phyloP scores from a whole-genome alignment of 1,284 basidiomycete genomes.

The Caloboletus inedulis region DNA sequence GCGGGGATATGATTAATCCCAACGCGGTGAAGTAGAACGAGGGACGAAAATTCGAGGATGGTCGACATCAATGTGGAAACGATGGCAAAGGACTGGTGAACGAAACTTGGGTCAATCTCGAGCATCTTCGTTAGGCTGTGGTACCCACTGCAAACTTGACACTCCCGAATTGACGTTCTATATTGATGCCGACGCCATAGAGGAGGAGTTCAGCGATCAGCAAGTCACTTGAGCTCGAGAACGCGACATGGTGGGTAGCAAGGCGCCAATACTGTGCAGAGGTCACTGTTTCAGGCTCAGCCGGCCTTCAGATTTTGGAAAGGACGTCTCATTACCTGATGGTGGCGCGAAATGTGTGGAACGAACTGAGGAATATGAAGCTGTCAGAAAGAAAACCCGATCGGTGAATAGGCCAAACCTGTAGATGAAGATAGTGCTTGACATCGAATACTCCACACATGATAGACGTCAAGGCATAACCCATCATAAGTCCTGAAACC shows the following conservation, averaged over 20 bases:
- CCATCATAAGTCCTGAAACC: constrained; percentile 69
- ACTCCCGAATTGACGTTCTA: constrained; percentile 86
- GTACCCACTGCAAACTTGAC: constrained; percentile 81
- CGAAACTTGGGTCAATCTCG: constrained; percentile 1
- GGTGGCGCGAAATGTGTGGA: constrained; percentile 67
- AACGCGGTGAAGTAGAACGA: constrained; percentile 60
- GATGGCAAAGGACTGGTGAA: constrained; percentile 67
- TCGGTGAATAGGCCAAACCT: constrained; percentile 41
- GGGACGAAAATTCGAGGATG: constrained; percentile 58
- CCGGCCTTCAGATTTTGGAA: constrained; percentile 11
- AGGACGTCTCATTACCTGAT: constrained; percentile 48
- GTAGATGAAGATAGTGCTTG: constrained; percentile 85
- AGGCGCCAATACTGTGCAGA: constrained; percentile 80
- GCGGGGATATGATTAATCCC: constrained; percentile 72
- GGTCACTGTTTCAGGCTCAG: constrained; percentile 23
- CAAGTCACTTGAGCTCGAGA: constrained; percentile 82
- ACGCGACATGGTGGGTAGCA: constrained; percentile 71
- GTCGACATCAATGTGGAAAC: constrained; percentile 66
- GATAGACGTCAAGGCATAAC: constrained; percentile 66
- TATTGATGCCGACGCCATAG: constrained; percentile 67
- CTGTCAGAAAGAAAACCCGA: constrained; percentile 14
- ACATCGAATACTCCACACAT: constrained; percentile 75
- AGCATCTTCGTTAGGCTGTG: too few species aligned
- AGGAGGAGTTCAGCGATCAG: constrained; percentile 75
- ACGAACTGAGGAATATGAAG: constrained; percentile 43